A percentile compares a stretch with the other conserved stretches of the same genome.
Evolutionary conservation across 2,329 filamentous ascomycete genomes (phyloP).

Genomic region (Plenodomus tracheiphilus): DNA sequence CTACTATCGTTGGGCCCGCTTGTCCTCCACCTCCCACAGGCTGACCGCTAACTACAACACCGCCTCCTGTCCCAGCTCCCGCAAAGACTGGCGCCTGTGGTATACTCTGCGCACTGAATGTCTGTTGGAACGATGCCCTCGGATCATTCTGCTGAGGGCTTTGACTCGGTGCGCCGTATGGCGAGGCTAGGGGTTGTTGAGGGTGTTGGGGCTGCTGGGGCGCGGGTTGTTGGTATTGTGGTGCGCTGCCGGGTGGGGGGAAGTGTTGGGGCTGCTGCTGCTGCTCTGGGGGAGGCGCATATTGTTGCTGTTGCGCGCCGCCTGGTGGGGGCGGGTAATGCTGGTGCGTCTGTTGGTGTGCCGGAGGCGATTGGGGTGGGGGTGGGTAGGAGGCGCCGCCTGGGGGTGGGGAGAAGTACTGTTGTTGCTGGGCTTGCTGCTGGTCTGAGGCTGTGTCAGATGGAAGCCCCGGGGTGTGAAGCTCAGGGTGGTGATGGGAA

Average conservation of each 20-base stretch:
- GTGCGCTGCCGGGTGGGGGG: slow-evolving; percentile 29
- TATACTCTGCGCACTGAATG: slow-evolving; percentile 24
- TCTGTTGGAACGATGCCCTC: background rate
- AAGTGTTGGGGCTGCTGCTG: slow-evolving; percentile 30
- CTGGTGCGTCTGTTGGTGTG: slow-evolving; percentile 33
- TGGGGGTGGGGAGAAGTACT: slow-evolving; percentile 45
- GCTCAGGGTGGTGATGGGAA: background rate
- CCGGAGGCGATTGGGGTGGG: slow-evolving; percentile 39
- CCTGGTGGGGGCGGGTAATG: slow-evolving; percentile 41
- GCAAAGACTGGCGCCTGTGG: slow-evolving; percentile 39
- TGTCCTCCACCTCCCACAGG: background rate
- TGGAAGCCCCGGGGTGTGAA: background rate
- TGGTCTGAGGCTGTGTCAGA: slow-evolving; percentile 1
- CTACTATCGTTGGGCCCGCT: slow-evolving; percentile 49
- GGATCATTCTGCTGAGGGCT: slow-evolving; percentile 14
- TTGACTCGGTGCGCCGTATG: slow-evolving; percentile 39
- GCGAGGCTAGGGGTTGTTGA: slow-evolving; percentile 29
- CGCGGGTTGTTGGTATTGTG: slow-evolving; percentile 6
- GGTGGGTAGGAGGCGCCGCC: slow-evolving; percentile 39
- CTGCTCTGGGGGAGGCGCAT: slow-evolving; percentile 33
- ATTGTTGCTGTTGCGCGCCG: slow-evolving; percentile 26
- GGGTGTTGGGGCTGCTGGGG: slow-evolving; percentile 28
- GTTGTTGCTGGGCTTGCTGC: slow-evolving; percentile 27
- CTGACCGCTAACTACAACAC: slow-evolving; percentile 10
- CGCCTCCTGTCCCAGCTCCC: slow-evolving; percentile 35